Percentiles rank a stretch among this genome's conserved stretches.
These are phyloP conservation scores for Verticillium dahliae DNA, from an alignment of 2,329 filamentous ascomycete genomes.

Conservation along the genomic window DNA sequence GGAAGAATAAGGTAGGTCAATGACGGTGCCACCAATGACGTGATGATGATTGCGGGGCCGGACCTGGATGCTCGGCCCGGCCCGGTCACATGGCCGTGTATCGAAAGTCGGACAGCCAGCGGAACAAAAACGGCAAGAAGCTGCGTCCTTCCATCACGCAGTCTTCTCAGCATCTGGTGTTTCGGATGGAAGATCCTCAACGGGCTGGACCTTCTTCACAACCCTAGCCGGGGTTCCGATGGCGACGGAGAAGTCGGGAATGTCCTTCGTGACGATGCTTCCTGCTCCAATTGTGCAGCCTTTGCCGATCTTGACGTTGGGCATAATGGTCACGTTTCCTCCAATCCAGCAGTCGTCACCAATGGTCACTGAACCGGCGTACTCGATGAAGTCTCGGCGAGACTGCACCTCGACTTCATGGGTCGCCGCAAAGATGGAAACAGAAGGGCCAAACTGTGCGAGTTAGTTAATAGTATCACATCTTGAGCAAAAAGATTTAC, in stretches of 20 bases:
- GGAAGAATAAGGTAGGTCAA: neutral
- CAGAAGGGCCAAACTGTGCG: constrained; percentile 61
- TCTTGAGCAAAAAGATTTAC: constrained; percentile 59
- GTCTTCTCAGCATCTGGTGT: neutral
- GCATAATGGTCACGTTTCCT: constrained; percentile 40
- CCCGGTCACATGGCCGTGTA: neutral
- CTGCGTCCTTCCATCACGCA: neutral
- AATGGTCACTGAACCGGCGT: constrained; percentile 37
- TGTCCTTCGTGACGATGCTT: constrained; percentile 41
- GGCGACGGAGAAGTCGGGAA: constrained; percentile 41
- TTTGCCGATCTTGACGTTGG: constrained; percentile 45
- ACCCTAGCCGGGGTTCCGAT: constrained; percentile 42
- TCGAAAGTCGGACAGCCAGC: neutral
- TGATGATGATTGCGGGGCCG: neutral
- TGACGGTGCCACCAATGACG: neutral
- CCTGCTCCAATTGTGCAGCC: constrained; percentile 45
- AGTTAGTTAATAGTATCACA: constrained; percentile 62
- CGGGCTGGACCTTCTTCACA: constrained; percentile 36
- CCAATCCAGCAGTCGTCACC: constrained; percentile 52
- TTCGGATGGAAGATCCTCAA: constrained; percentile 18
- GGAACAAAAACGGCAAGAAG: neutral
- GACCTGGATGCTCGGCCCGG: neutral
- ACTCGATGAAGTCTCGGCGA: constrained; percentile 39
- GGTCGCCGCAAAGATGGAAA: constrained; percentile 63
- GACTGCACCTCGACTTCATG: constrained; percentile 60